Conservation (phyloP, 306 rosid species). For the Glycine tomentella region DNA sequence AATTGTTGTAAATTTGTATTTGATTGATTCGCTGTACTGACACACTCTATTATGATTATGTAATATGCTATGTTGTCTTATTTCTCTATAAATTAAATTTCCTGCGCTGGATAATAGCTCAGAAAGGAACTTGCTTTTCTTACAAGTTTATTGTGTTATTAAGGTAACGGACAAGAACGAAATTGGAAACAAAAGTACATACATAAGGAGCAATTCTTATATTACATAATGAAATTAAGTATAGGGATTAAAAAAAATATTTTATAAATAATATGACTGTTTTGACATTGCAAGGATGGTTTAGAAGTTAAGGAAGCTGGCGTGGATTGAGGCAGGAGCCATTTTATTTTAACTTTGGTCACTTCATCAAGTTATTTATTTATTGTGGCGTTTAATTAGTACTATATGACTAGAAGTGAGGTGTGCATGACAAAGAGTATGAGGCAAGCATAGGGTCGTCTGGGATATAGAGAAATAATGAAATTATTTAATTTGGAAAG, state of each 20-base stretch:
- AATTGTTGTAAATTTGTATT: background rate
- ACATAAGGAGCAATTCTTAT: background rate
- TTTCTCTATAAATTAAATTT: background rate
- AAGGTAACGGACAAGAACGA: background rate
- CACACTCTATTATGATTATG: background rate
- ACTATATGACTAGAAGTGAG: background rate
- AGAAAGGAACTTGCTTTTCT: background rate
- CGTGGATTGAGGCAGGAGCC: too few relatives aligned
- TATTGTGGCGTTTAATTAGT: too few relatives aligned
- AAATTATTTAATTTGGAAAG: background rate
- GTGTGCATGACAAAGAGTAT: background rate
- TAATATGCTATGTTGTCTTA: background rate
- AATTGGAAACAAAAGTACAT: background rate
- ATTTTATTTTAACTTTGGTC: background rate
- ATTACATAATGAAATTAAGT: background rate
- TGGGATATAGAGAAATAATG: background rate
- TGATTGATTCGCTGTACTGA: background rate
- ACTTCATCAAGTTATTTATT: too few relatives aligned
- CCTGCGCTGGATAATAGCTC: background rate
- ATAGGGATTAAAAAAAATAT: too few relatives aligned
- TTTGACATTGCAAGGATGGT: too few relatives aligned
- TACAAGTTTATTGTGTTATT: background rate
- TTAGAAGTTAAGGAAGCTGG: too few relatives aligned
- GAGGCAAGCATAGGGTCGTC: conserved; percentile 8
- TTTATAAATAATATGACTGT: too few relatives aligned